Conservation (phyloP, 2,329 filamentous ascomycete genomes). For the Chalaropsis ovoidea region DNA sequence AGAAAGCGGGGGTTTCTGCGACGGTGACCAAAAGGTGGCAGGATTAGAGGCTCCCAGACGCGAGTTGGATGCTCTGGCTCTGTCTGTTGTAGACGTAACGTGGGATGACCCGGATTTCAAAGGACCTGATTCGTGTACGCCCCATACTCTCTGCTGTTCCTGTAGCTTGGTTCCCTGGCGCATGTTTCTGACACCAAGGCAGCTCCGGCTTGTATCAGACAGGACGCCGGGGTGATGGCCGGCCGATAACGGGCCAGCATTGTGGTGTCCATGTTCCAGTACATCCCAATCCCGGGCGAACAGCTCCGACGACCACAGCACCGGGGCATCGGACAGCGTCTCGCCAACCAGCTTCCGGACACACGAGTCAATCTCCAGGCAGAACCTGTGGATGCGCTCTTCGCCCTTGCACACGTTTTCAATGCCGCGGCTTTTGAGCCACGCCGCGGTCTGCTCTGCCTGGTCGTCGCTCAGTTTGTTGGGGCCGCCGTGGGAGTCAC, state of each 20-base stretch:
- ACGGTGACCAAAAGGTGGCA: slow-evolving; percentile 77
- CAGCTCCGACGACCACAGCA: slow-evolving; percentile 85
- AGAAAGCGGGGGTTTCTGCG: slow-evolving; percentile 58
- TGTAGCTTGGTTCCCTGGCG: slow-evolving; percentile 38
- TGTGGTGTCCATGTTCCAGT: slow-evolving; percentile 36
- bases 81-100: not conserved
- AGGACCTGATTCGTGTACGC: not conserved
- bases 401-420: slow-evolving; percentile 94
- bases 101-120: not conserved
- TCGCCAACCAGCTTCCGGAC: slow-evolving; percentile 78
- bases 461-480: slow-evolving; percentile 97
- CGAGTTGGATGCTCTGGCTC: not conserved
- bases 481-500: slow-evolving; percentile 73
- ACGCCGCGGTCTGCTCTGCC: slow-evolving; percentile 70
- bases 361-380: slow-evolving; percentile 77
- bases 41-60: not conserved
- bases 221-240: slow-evolving; percentile 46
- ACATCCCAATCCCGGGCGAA: slow-evolving; percentile 65
- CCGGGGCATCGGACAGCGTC: slow-evolving; percentile 71
- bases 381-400: slow-evolving; percentile 88
- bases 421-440: slow-evolving; percentile 70
- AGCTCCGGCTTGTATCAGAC: slow-evolving; percentile 42
- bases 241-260: slow-evolving; percentile 38
- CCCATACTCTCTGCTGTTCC: slow-evolving; percentile 42
- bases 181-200: not conserved